Evolutionary conservation across 495 filamentous ascomycete genomes (phyloP).

Genomic region (Penicillium cosmopolitanum): DNA sequence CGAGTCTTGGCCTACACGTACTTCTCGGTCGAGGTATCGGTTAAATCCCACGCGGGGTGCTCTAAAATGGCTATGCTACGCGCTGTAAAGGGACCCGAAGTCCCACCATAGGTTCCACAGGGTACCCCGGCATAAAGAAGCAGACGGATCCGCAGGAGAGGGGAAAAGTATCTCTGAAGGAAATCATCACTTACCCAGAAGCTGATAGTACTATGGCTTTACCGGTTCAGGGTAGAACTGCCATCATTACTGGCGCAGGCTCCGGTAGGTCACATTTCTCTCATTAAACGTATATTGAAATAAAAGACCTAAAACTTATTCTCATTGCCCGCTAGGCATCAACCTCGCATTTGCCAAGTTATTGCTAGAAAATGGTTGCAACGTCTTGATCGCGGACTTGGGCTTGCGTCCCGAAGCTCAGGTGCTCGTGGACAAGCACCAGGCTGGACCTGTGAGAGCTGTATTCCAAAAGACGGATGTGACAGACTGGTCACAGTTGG

Average conservation of each 20-base stretch:
- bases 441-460: constrained; percentile 44
- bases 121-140: constrained; percentile 18
- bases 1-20: constrained; percentile 18
- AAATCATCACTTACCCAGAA: neutral
- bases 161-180: neutral
- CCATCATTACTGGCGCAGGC: constrained; percentile 73
- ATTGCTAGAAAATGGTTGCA: constrained; percentile 62
- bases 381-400: constrained; percentile 69
- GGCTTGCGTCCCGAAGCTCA: constrained; percentile 65
- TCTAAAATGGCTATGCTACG: constrained; percentile 20
- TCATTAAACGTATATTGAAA: neutral
- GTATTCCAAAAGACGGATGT: constrained; percentile 69
- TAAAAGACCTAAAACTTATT: neutral
- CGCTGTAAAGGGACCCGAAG: constrained; percentile 27
- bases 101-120: constrained; percentile 17
- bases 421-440: constrained; percentile 56
- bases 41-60: constrained; percentile 19
- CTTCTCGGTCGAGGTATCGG: constrained; percentile 22
- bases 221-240: constrained; percentile 61
- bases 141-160: constrained; percentile 2
- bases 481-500: constrained; percentile 60
- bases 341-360: constrained; percentile 64
- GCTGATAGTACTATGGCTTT: constrained; percentile 37
- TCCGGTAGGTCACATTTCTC: constrained; percentile 53
- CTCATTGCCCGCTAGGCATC: constrained; percentile 32